Base-by-base conservation (phyloP, 1,139 yeast genomes). In the Blastobotrys niveus region DNA sequence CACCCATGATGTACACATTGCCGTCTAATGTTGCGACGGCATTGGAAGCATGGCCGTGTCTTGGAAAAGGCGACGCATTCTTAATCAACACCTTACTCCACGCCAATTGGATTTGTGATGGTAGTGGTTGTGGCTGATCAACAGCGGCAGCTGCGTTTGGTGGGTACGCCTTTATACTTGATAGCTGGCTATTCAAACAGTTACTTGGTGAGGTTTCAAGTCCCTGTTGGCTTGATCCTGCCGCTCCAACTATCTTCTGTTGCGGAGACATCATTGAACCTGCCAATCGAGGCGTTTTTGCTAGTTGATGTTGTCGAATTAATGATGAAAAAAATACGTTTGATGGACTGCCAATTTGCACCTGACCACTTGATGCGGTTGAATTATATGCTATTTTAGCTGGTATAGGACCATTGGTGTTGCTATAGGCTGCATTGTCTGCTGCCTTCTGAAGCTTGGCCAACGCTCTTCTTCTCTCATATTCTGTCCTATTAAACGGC, bases 1-100 rank as follows among this genome's bases (percentile, higher is more conserved):
- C 98, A 32, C 98, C 98, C 87, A 91, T 89, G 37, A 93, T 75
- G 61, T 79, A 88, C 21, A 89, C 71, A 52, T 87, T 94, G 48
- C 88, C 86, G 50, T 82, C 81, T 15, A 70, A 58, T 24, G 88
- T 94, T 19, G 94, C 80, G 7, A 83, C 70, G 39, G 79, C 71
- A 25, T 84, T 70, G 1, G 96, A 91, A 0, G 95, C 87, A 63
- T 91, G 97, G 56, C 97, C 82, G 62, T 88, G 88, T 38, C 97
- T 76, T 5, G 98, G 97, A 59, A 91, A 88, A 0, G 97, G 97
- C 3, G 93, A 82, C 4, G 66, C 63, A 55, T 84, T 79, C 52
- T 71, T 71, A 34, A 89, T 70, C 57, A 78, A 79, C 54, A 76
- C 75, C 56, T 86, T 74, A 40, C 74, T 74, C 97, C 97, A 89